A percentile compares a stretch with the other conserved stretches of the same genome.
phyloP scores from a whole-genome alignment of 176 grass and related monocot species.

The Musa troglodytarum region DNA sequence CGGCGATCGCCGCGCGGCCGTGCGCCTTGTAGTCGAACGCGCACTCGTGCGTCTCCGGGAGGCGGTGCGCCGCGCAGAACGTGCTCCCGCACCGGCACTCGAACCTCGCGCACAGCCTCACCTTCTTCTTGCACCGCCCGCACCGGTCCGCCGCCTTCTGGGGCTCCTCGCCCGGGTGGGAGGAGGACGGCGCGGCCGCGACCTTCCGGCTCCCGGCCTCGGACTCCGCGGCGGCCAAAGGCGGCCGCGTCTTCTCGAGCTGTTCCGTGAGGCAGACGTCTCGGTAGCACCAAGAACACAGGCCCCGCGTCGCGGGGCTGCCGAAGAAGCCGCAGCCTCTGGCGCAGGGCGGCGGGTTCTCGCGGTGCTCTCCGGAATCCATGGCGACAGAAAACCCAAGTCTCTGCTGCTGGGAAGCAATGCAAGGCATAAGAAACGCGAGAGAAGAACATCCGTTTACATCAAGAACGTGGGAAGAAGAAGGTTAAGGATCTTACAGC shows the following conservation, averaged over 20 bases:
- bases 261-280: neutral
- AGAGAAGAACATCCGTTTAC: too few relatives aligned
- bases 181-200: neutral
- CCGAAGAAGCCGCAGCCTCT: slow-evolving; percentile 3
- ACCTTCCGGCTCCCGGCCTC: neutral
- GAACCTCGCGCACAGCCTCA: too few relatives aligned
- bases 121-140: neutral
- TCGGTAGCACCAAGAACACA: neutral
- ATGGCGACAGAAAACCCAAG: too few relatives aligned
- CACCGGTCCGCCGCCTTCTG: neutral
- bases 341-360: neutral
- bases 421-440: too few relatives aligned
- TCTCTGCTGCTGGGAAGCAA: too few relatives aligned
- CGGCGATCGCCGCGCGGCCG: neutral
- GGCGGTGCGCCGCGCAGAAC: neutral
- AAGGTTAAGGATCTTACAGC: too few relatives aligned
- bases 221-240: neutral
- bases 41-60: too few relatives aligned
- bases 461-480: too few relatives aligned
- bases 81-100: neutral
- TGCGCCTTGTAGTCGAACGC: too few relatives aligned
- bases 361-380: too few relatives aligned
- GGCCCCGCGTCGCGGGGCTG: neutral
- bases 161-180: too few relatives aligned
- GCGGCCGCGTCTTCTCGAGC: neutral